Evolutionary conservation across 2,329 filamentous ascomycete species (phyloP).

Genomic region (Colletotrichum lentis): DNA sequence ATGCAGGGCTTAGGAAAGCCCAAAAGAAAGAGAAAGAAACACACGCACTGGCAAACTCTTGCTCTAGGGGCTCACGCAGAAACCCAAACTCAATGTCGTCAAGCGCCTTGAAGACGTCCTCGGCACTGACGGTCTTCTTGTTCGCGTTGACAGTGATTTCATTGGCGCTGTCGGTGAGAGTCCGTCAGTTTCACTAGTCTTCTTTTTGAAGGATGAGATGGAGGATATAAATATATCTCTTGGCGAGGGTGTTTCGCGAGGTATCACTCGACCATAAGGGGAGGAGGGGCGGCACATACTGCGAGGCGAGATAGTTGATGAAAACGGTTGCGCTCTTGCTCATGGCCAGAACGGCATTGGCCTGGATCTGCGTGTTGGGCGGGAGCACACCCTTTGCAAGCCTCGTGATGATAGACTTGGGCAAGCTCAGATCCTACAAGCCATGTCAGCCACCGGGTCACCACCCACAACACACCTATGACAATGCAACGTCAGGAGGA

Average conservation of each 20-base stretch:
- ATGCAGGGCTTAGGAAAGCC: not conserved
- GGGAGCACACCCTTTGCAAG: slow-evolving; percentile 83
- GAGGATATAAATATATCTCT: not conserved
- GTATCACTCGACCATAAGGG: not conserved
- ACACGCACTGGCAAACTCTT: slow-evolving; percentile 75
- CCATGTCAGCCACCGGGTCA: not conserved
- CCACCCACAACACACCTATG: not conserved
- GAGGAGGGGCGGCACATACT: slow-evolving; percentile 62
- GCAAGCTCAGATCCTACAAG: slow-evolving; percentile 75
- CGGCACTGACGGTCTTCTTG: slow-evolving; percentile 80
- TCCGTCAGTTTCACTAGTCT: not conserved
- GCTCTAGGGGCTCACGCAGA: slow-evolving; percentile 71
- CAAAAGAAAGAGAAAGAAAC: slow-evolving; percentile 6
- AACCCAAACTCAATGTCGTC: slow-evolving; percentile 82
- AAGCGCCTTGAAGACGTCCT: slow-evolving; percentile 79
- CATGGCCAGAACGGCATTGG: slow-evolving; percentile 80
- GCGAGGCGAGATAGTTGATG: slow-evolving; percentile 78
- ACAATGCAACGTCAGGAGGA: not conserved
- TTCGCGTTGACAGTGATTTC: slow-evolving; percentile 71
- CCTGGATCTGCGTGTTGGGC: slow-evolving; percentile 83
- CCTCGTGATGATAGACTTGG: slow-evolving; percentile 82
- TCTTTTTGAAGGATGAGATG: not conserved
- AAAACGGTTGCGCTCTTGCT: slow-evolving; percentile 85
- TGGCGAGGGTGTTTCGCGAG: not conserved
- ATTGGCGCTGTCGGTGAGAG: slow-evolving; percentile 67